Conservation (phyloP, 108 stramenopile species). For the Bacterosira constricta region DNA sequence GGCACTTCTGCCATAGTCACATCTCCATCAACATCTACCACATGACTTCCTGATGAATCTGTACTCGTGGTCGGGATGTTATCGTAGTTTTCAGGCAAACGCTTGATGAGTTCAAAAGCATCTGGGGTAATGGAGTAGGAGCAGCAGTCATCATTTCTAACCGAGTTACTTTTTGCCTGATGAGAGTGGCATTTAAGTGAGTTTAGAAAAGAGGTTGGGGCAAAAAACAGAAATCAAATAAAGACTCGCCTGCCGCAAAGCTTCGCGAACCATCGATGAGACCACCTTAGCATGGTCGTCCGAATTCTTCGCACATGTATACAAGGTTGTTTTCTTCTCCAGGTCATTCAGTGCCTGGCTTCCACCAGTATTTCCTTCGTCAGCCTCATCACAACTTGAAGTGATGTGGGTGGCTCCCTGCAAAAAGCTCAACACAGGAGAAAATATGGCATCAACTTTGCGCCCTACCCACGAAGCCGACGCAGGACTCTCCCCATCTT, state of each 20-base stretch:
- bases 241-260: slow-evolving; percentile 1
- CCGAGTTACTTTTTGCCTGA: too few relatives aligned
- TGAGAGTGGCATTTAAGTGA: too few relatives aligned
- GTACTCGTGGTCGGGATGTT: slow-evolving; percentile 11
- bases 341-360: neutral
- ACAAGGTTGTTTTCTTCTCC: too few relatives aligned
- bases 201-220: too few relatives aligned
- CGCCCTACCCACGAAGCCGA: slow-evolving; percentile 47
- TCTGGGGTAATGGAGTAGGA: too few relatives aligned
- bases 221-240: too few relatives aligned
- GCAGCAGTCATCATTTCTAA: too few relatives aligned
- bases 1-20: slow-evolving; percentile 13
- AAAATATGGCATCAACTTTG: slow-evolving; percentile 72
- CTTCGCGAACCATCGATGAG: neutral
- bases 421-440: slow-evolving; percentile 73
- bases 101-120: too few relatives aligned
- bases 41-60: neutral
- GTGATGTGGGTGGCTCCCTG: neutral
- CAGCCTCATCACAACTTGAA: neutral
- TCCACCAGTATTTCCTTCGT: neutral
- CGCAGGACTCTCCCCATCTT: neutral
- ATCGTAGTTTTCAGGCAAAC: slow-evolving; percentile 16
- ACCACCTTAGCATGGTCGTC: too few relatives aligned
- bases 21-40: slow-evolving; percentile 34
- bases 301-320: too few relatives aligned